Evolutionary conservation across 179 eudicot species (phyloP).

Genomic region (Heliamphora pulchella): DNA sequence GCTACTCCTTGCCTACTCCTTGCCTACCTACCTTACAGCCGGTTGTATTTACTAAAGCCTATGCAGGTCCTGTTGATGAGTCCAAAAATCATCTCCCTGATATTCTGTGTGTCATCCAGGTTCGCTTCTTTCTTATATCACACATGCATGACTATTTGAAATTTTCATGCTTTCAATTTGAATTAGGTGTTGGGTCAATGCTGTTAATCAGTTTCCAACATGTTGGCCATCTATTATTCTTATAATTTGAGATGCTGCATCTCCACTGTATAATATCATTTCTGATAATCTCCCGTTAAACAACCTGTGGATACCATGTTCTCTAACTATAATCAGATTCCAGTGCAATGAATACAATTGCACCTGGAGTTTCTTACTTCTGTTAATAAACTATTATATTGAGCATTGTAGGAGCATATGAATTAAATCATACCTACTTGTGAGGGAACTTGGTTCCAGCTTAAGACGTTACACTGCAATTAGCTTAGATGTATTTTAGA

Average conservation of each 20-base stretch:
- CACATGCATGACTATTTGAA: background rate
- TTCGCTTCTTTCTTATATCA: slow-evolving; percentile 22
- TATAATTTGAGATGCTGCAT: slow-evolving; percentile 8
- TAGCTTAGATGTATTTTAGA: background rate
- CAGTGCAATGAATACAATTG: background rate
- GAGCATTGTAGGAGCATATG: background rate
- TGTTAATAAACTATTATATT: background rate
- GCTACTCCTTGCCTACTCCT: background rate
- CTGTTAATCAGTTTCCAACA: background rate
- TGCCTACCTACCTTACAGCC: background rate
- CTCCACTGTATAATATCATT: background rate
- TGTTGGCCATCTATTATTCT: background rate
- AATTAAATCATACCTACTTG: background rate
- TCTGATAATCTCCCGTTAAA: background rate
- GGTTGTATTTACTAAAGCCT: slow-evolving; percentile 10
- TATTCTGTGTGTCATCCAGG: slow-evolving; percentile 91
- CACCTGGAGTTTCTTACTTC: background rate
- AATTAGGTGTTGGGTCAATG: background rate
- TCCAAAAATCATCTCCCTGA: slow-evolving; percentile 81
- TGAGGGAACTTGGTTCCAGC: background rate
- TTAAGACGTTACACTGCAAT: background rate
- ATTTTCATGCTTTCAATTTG: background rate
- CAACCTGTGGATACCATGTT: background rate
- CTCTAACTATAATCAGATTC: background rate
- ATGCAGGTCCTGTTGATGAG: slow-evolving; percentile 88